Percentiles rank a stretch among this genome's conserved stretches.
These are phyloP conservation scores for Primulina huaijiensis DNA, from an alignment of 257 asterid genomes.

Conservation along the genomic window DNA sequence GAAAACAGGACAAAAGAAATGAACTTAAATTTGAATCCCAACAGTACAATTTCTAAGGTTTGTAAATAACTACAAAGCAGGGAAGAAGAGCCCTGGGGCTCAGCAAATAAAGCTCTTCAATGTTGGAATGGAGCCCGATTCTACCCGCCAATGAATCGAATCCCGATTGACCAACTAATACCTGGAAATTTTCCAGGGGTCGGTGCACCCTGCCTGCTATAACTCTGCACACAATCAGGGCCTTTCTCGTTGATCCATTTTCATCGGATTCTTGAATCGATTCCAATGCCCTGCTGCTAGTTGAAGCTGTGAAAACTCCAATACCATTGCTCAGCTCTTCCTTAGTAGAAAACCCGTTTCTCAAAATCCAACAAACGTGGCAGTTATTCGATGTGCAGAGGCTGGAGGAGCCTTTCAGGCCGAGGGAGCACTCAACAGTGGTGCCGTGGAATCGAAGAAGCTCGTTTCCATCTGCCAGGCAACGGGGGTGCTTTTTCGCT, in stretches of 20 bases:
- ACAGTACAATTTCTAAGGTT: conserved; percentile 13
- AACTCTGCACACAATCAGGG: conserved; percentile 82
- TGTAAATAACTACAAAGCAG: conserved; percentile 84
- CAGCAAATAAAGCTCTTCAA: conserved; percentile 86
- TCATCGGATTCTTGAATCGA: conserved; percentile 36
- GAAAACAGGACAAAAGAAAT: not conserved
- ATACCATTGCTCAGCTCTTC: conserved; percentile 43
- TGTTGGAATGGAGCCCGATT: conserved; percentile 63
- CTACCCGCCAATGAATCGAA: conserved; percentile 92
- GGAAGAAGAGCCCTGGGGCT: conserved; percentile 85
- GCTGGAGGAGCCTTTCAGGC: conserved; percentile 52
- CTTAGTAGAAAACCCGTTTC: conserved; percentile 57
- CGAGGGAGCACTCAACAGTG: conserved; percentile 62
- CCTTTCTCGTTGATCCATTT: conserved; percentile 35
- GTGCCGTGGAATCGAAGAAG: conserved; percentile 80
- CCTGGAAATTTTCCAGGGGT: conserved; percentile 71
- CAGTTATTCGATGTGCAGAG: conserved; percentile 61
- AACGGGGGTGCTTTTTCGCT: conserved; percentile 77
- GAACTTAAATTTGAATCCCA: not conserved
- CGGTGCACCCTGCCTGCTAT: conserved; percentile 92
- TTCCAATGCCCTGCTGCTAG: conserved; percentile 74
- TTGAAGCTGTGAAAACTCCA: conserved; percentile 86
- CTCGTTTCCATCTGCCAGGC: conserved; percentile 93
- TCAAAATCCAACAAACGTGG: conserved; percentile 57
- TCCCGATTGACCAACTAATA: conserved; percentile 66